Percentiles rank a stretch among this genome's conserved stretches.
These are phyloP conservation scores for Cardamine occulta DNA, from an alignment of 345 rosid species.

Conservation along the genomic window DNA sequence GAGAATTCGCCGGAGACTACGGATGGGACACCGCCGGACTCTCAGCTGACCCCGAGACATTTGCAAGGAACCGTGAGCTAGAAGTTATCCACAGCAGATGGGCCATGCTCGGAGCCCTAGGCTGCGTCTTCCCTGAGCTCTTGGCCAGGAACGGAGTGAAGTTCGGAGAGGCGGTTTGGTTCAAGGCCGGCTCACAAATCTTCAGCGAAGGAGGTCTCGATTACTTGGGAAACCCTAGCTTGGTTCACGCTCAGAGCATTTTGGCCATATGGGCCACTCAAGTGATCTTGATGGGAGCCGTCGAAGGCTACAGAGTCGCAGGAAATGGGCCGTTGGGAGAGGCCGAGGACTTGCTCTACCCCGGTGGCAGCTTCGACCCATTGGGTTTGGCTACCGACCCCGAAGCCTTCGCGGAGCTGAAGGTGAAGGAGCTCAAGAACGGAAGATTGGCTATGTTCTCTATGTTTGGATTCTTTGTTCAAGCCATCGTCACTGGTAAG, in stretches of 20 bases:
- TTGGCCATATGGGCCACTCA: conserved; percentile 82
- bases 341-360: conserved; percentile 54
- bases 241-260: conserved; percentile 82
- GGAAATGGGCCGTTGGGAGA: conserved; percentile 60
- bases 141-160: conserved; percentile 74
- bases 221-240: conserved; percentile 83
- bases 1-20: conserved; percentile 73
- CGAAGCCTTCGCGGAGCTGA: conserved; percentile 74
- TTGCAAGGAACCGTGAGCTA: conserved; percentile 57
- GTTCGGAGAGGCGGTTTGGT: conserved; percentile 87
- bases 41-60: conserved; percentile 63
- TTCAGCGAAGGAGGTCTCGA: conserved; percentile 85
- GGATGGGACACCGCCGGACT: conserved; percentile 65
- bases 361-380: conserved; percentile 60
- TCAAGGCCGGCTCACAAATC: conserved; percentile 87
- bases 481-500: conserved; percentile 86
- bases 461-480: conserved; percentile 84
- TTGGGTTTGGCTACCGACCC: conserved; percentile 70
- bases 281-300: conserved; percentile 84
- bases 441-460: conserved; percentile 88
- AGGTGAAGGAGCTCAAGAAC: conserved; percentile 85
- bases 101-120: conserved; percentile 60
- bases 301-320: conserved; percentile 79
- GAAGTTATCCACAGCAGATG: conserved; percentile 61
- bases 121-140: conserved; percentile 58